A percentile compares a stretch with the other conserved stretches of the same genome.
Conservation (phyloP, 768 basidiomycete species). For the Naematelia encephala region DNA sequence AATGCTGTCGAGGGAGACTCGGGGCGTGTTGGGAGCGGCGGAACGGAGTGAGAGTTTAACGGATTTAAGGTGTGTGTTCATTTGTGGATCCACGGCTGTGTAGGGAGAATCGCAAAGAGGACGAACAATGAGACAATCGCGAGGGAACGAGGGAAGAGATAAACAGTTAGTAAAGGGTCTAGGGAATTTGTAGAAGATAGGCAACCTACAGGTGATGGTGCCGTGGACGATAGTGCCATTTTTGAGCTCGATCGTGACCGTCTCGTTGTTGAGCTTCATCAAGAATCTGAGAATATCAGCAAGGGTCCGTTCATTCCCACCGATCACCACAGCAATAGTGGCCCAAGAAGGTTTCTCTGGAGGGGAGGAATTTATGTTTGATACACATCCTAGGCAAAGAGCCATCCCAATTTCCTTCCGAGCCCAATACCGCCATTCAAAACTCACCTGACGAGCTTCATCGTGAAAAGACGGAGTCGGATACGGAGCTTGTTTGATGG, state of each 20-base stretch:
- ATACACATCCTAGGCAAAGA: too few species aligned
- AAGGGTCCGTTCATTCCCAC: background rate
- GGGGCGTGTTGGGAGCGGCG: constrained; percentile 46
- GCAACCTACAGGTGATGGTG: constrained; percentile 81
- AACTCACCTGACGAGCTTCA: constrained; percentile 79
- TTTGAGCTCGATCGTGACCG: constrained; percentile 95
- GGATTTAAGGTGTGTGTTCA: constrained; percentile 98
- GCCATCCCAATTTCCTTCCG: too few species aligned
- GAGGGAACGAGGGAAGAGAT: background rate
- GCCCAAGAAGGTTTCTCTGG: too few species aligned
- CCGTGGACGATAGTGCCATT: constrained; percentile 94
- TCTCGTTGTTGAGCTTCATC: constrained; percentile 99
- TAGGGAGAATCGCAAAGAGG: background rate
- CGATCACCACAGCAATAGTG: background rate
- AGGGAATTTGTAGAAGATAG: background rate
- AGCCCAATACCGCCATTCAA: background rate
- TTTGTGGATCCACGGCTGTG: constrained; percentile 95
- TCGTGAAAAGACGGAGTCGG: constrained; percentile 52
- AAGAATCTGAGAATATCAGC: constrained; percentile 64
- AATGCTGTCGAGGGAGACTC: constrained; percentile 77
- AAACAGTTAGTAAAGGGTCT: background rate
- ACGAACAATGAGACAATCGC: background rate
- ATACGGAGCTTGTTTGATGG: constrained; percentile 17
- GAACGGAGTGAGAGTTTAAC: constrained; percentile 94
- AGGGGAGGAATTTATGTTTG: too few species aligned